A percentile compares a stretch with the other conserved stretches of the same genome.
Conservation (phyloP, 805 yeast genomes). For the Candida pseudofarinosa region DNA sequence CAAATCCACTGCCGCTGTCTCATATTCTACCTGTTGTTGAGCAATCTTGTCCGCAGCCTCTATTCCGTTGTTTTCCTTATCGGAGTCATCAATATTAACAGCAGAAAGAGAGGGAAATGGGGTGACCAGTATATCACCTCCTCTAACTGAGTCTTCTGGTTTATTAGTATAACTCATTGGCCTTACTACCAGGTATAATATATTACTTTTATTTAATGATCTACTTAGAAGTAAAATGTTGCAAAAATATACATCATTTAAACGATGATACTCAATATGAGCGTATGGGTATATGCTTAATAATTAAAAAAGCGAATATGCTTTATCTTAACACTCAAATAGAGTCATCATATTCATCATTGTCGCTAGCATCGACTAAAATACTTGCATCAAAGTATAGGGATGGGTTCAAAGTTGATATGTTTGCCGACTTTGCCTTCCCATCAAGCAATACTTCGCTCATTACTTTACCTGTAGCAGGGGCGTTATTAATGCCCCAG, state of each 20-base stretch:
- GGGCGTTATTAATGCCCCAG: constrained; percentile 98
- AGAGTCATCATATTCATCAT: constrained; percentile 4
- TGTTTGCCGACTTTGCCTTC: constrained; percentile 68
- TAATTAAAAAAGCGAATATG: background rate
- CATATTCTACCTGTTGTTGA: background rate
- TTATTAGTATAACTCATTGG: background rate
- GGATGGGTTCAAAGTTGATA: constrained; percentile 80
- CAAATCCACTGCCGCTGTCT: background rate
- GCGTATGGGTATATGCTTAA: background rate
- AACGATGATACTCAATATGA: background rate
- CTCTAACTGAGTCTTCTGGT: background rate
- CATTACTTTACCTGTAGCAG: constrained; percentile 92
- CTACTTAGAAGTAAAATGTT: background rate
- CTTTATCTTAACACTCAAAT: background rate
- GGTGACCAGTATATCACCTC: background rate
- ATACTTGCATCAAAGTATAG: constrained; percentile 76
- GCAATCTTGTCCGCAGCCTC: background rate
- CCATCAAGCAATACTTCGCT: constrained; percentile 87
- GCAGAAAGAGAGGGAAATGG: background rate
- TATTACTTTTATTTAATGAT: background rate
- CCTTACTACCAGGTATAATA: background rate
- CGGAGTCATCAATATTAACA: background rate
- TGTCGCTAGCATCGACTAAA: constrained; percentile 19
- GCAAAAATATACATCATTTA: background rate
- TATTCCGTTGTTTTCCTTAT: background rate